Evolutionary conservation across 139 green algal species (phyloP), one percentile per base, ranked within the genome.

Genomic region (Micromonas commoda): DNA sequence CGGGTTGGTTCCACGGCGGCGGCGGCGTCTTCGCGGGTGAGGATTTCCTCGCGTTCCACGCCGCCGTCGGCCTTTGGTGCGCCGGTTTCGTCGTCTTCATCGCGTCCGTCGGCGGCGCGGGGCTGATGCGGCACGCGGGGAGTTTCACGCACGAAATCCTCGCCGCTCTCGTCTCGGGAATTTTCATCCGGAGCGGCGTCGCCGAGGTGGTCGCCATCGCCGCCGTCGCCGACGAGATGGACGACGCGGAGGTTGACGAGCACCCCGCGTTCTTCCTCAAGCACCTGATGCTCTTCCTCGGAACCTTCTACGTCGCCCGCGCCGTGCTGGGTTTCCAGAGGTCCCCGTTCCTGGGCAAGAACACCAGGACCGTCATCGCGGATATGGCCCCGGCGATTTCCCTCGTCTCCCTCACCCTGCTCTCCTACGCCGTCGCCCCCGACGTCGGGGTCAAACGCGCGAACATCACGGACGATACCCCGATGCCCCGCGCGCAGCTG

Each of bases 201-300:
- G 29, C n/a, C 31, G 66, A 33, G 34, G 28, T 73, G 31, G 31
- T 16, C 29, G 29, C 32, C 23, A 73, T 54, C 23, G 0, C 20
- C 13, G 33, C 20, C 20, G 16, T 34, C n/a, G 53, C 24, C 13
- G 28, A 33, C 19, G 66, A 73, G 21, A 65, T n/a, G 4, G 66
- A 54, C n/a, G n/a, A n/a, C n/a, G n/a, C n/a, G n/a, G n/a, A n/a
- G n/a, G n/a, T n/a, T n/a, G n/a, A n/a, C n/a, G n/a, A n/a, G n/a
- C n/a, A n/a, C n/a, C n/a, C n/a, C n/a, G n/a, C 66, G 20, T 28
- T n/a, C 4, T 73, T 73, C 28, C 66, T 73, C 23, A 73, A 73
- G 32, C 53, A 73, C 28, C 28, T 73, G 4, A 73, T 73, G 13
- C 28, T 73, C 2, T 35, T 60, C 29, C 24, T 73, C 4, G 66